Conservation (phyloP, 2,329 filamentous ascomycete genomes). For the Botrytis deweyae region DNA sequence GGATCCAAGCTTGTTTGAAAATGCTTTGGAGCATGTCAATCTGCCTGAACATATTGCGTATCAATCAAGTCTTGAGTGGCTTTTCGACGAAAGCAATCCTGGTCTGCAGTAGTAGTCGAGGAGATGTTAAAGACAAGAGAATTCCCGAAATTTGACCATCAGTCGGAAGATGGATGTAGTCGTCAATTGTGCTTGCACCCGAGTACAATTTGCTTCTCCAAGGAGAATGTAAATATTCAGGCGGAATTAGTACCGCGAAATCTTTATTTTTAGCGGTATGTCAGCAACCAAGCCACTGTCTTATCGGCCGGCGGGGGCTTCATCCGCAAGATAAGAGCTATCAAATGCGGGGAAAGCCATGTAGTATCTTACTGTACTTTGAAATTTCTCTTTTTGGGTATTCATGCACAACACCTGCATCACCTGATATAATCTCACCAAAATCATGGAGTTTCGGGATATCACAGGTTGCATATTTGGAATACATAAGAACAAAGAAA, state of each 20-base stretch:
- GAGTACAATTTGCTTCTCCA: background rate
- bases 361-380: too few relatives aligned
- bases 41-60: background rate
- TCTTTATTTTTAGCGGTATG: background rate
- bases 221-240: background rate
- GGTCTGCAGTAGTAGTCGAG: background rate
- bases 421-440: background rate
- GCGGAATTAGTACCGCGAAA: conserved; percentile 5
- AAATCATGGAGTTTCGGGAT: background rate
- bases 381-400: background rate
- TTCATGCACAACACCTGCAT: background rate
- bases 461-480: background rate
- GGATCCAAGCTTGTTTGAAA: conserved; percentile 7
- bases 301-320: background rate
- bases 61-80: conserved; percentile 13
- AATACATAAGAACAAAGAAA: background rate
- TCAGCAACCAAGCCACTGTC: background rate
- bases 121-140: too few relatives aligned
- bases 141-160: background rate
- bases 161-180: background rate
- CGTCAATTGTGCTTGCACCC: background rate
- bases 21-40: conserved; percentile 8
- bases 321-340: background rate
- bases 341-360: background rate
- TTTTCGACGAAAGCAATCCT: background rate